phyloP scores from a whole-genome alignment of 2,329 filamentous ascomycete species.

The Ophiostoma pallidulum region DNA sequence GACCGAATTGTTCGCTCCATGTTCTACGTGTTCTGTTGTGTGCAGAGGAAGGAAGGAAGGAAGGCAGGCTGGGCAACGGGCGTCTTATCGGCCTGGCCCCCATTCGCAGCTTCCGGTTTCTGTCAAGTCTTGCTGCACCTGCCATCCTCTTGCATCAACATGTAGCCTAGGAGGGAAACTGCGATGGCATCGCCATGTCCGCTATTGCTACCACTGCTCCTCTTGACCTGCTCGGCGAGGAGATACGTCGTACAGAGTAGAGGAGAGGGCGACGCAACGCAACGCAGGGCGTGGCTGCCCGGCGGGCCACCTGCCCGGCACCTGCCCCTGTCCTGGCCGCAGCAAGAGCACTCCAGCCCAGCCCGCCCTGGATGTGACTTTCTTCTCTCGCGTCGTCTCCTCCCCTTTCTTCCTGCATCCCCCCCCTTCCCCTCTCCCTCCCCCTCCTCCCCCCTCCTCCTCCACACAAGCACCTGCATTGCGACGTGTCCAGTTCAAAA shows the following conservation, averaged over 20 bases:
- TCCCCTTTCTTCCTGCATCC: neutral
- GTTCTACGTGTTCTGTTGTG: too few species aligned
- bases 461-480: neutral
- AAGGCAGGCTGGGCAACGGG: too few species aligned
- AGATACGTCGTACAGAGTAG: too few species aligned
- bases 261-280: too few species aligned
- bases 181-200: too few species aligned
- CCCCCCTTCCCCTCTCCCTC: neutral
- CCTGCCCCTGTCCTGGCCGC: too few species aligned
- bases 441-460: neutral
- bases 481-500: neutral
- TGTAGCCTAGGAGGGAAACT: slow-evolving; percentile 5
- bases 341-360: too few species aligned
- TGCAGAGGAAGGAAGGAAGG: neutral
- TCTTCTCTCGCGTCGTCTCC: neutral
- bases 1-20: too few species aligned
- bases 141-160: neutral
- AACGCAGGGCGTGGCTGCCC: slow-evolving; percentile 2
- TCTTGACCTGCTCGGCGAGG: too few species aligned
- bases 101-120: slow-evolving; percentile 2
- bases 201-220: neutral
- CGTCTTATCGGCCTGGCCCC: neutral
- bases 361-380: neutral
- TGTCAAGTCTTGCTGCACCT: neutral
- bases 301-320: slow-evolving; percentile 6